Base-by-base conservation (phyloP, 345 rosid species). In the Cardiospermum halicacabum region DNA sequence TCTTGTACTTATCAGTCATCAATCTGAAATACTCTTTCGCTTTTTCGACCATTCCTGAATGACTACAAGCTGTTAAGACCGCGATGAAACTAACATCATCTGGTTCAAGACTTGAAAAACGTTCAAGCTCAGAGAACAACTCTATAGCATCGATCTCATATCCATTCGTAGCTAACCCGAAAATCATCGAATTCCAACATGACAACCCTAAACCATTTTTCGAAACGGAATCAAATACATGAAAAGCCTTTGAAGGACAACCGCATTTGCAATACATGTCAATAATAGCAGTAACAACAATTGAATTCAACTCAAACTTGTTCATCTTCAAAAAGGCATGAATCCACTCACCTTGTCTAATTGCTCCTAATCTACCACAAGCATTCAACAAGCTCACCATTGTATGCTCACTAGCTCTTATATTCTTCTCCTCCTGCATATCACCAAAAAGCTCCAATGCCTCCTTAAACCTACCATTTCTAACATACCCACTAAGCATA, bases 261-360 rank as follows among this genome's bases (percentile, higher is more conserved):
- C 96, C 96, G 34, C 88, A 84, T 73, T 81, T 85, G 73, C 91
- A 82, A 56, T 81, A 87, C 98, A 87, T 84, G 78, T 87, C 89
- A 60, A 85, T 78, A 54, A 89, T 76, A 50, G 95, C 89, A 0
- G 92, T 89, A 39, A 71, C 61, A 59, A 87, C 76, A 45, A 89
- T 77, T 15, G 75, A 15, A 69, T 89, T 89, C 77, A 82, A 57
- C 48, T 69, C 77, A 58, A 85, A 71, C 19, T 70, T 59, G 8
- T 80, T 77, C 70, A 58, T 81, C 51, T 58, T 62, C 43, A 87
- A 66, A 62, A 77, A 89, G 18, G 75, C 75, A 79, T 87, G 96
- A 69, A 84, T 48, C 96, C 96, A 84, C 62, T 75, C 82, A 51
- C 98, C 92, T 73, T 84, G 96, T 64, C 70, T 69, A 31, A 66